Base-by-base conservation (phyloP, 140 eudicot genomes). In the Bidens hawaiensis region DNA sequence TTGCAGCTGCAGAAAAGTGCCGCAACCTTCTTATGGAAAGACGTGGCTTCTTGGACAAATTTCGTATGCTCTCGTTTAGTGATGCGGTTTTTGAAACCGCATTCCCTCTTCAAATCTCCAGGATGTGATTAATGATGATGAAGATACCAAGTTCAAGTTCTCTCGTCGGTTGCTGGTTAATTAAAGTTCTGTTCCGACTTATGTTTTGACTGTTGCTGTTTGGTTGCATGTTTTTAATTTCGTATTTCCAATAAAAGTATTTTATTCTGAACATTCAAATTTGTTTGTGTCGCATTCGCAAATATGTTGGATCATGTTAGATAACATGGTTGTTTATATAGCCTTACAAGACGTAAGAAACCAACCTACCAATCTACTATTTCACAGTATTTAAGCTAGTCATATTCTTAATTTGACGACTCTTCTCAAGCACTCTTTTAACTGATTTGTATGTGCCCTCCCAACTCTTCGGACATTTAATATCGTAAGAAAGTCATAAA, bases 91-190 rank as follows among this genome's bases (percentile, higher is more conserved):
- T 85, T n/a, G 96, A 93, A 73, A 81, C 83, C 15, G 65, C 77
- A 0, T 70, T 79, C 63, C 95, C 97, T 31, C 94, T 94, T 13
- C 97, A 88, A 63, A 94, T 94, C 65, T 94, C 99, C 0, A 83
- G 99, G 65, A 79, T 88, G 89, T 90, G 75, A 83, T 57, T 22
- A 15, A 38, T 38, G 45, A 30, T 9, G 36, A 0, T 10, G 45
- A 4, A 15, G 45, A 11, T 1, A 36, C n/a, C n/a, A n/a, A n/a
- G n/a, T n/a, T n/a, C n/a, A n/a, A n/a, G n/a, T n/a, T 11, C 45
- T 15, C 16, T 38, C 45, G 13, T 38, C 45, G 3, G 45, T 11
- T 6, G 43, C 43, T 31, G 36, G 36, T 2, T 38, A 28, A 17
- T 7, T 54, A 8, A 16, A 28, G 13, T 26, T 28, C 43, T 15